These are phyloP conservation scores for Stephania cephalantha DNA, from an alignment of 164 flowering plant species.

Conservation along the genomic window DNA sequence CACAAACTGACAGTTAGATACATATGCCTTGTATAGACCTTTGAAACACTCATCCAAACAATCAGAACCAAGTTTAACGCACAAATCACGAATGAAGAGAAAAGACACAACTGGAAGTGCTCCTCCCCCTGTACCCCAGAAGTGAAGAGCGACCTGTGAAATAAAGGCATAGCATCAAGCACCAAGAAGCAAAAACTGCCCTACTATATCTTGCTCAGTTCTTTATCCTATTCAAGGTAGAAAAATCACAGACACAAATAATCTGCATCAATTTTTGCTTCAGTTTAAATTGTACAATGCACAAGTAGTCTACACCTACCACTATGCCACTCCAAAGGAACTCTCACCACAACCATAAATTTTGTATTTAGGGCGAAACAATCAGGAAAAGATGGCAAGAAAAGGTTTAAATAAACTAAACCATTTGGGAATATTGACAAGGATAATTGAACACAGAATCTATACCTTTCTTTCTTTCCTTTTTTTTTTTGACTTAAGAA, in stretches of 20 bases:
- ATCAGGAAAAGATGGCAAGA: too few relatives aligned
- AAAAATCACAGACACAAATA: background rate
- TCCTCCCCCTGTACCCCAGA: slow-evolving; percentile 95
- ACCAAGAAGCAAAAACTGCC: background rate
- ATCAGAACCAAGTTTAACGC: slow-evolving; percentile 81
- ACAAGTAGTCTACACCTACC: too few relatives aligned
- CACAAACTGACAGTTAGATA: slow-evolving; percentile 65
- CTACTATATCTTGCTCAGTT: background rate
- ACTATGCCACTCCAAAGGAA: background rate
- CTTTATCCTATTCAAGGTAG: background rate
- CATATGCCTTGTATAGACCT: slow-evolving; percentile 92
- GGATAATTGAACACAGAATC: background rate
- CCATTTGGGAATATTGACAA: background rate
- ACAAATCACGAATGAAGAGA: slow-evolving; percentile 73
- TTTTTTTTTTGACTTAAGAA: too few relatives aligned
- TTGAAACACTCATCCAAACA: slow-evolving; percentile 76
- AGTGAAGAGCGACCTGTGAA: slow-evolving; percentile 77
- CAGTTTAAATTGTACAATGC: background rate
- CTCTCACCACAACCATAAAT: background rate
- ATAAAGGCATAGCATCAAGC: slow-evolving; percentile 8
- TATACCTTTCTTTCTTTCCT: background rate
- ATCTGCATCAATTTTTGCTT: background rate
- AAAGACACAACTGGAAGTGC: slow-evolving; percentile 80
- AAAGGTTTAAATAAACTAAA: background rate
- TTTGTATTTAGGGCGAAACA: background rate